Evolutionary conservation across 345 rosid species (phyloP), one percentile per base, ranked within the genome.

Genomic region (Bruguiera gymnorhiza): DNA sequence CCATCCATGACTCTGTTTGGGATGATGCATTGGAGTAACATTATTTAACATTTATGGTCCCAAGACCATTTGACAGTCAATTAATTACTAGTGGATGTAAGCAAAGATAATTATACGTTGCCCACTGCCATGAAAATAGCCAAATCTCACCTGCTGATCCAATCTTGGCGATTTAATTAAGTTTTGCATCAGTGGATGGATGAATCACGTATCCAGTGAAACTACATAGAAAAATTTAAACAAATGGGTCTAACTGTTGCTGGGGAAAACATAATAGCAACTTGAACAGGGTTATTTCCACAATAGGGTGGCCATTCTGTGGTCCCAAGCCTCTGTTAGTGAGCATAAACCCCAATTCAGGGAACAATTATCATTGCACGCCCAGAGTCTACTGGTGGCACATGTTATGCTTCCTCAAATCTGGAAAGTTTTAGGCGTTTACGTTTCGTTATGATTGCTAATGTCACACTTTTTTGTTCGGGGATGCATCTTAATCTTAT

Each of bases 311-410:
- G 31, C 27, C 56, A 32, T 7, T 21, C 27, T 46, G 83, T 69
- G 81, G 77, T 78, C 79, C 84, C 56, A 11, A 18, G 16, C 73
- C 72, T 80, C 68, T 53, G 11, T 46, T 29, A 65, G 36, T 16
- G 68, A 62, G 55, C 37, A 27, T 63, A 21, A 36, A 43, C 29
- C 69, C 32, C n/a, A 43, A 43, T 64, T 39, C 32, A 46, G 75
- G 34, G 30, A 20, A 61, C 32, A 71, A 54, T 70, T 54, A 52
- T 61, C 65, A 27, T 27, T 63, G 32, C 32, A 52, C 58, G 52
- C 61, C 73, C 74, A 23, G 78, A 3, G 51, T 61, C 70, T 46
- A 48, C 31, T 9, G 26, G 19, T 13, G 18, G 79, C 85, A 82
- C 81, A 71, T 73, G 83, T 65, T 60, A 3, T 50, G 63, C 72